phyloP scores from a whole-genome alignment of 805 yeast species.

The Lipomyces sp. region DNA sequence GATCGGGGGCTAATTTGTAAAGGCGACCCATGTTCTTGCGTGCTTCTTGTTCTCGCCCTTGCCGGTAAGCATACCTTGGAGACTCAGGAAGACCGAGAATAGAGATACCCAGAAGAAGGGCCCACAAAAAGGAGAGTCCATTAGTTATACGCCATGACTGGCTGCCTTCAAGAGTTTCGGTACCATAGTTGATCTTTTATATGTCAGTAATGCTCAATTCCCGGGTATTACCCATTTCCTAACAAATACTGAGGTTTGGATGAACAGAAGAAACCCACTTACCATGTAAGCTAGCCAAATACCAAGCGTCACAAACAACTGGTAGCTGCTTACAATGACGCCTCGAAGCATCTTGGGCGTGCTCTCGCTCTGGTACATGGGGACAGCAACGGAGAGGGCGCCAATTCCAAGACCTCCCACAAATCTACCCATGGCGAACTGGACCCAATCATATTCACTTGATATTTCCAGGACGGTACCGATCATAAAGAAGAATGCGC shows the following conservation, averaged over 20 bases:
- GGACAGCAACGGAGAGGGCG: slow-evolving; percentile 73
- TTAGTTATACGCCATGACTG: slow-evolving; percentile 49
- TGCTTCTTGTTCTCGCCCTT: slow-evolving; percentile 7
- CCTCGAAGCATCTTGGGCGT: slow-evolving; percentile 81
- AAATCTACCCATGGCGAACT: slow-evolving; percentile 41
- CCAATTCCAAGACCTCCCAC: slow-evolving; percentile 81
- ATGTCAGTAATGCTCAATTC: background rate
- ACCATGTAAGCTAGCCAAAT: slow-evolving; percentile 43
- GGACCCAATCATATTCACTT: background rate
- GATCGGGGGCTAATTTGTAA: slow-evolving; percentile 5
- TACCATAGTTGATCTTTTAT: slow-evolving; percentile 38
- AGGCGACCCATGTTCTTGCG: slow-evolving; percentile 45
- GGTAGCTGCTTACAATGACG: slow-evolving; percentile 73
- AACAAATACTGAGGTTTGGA: background rate
- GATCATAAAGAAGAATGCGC: slow-evolving; percentile 64
- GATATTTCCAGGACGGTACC: slow-evolving; percentile 76
- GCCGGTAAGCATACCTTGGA: slow-evolving; percentile 44
- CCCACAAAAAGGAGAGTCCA: slow-evolving; percentile 69
- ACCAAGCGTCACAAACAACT: slow-evolving; percentile 52
- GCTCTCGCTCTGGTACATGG: slow-evolving; percentile 78
- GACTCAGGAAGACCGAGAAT: slow-evolving; percentile 60
- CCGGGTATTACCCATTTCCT: background rate
- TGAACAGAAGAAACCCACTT: background rate
- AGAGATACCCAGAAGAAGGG: slow-evolving; percentile 51
- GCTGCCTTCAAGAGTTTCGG: slow-evolving; percentile 2